Percentiles rank a stretch among this genome's conserved stretches.
Conservation (phyloP, 2,329 filamentous ascomycete genomes). For the Neoascochyta sp. region DNA sequence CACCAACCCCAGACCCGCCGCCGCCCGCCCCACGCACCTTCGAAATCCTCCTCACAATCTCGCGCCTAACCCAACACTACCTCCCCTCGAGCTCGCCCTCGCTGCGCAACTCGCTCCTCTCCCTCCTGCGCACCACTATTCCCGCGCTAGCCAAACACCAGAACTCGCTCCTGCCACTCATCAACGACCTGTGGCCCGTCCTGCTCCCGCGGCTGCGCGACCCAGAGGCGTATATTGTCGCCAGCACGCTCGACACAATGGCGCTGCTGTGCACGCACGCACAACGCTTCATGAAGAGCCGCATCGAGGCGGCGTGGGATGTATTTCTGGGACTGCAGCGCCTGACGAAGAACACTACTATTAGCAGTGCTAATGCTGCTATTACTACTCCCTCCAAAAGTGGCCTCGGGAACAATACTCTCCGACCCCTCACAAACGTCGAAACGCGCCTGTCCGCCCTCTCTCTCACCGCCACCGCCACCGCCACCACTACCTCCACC, state of each 20-base stretch:
- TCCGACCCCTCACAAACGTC: slow-evolving; percentile 4
- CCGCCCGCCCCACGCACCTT: slow-evolving; percentile 74
- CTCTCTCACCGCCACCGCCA: not conserved
- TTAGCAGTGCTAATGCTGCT: too few species aligned
- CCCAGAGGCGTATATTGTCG: slow-evolving; percentile 62
- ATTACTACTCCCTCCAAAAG: not conserved
- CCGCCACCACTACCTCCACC: not conserved
- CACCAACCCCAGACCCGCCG: slow-evolving; percentile 45
- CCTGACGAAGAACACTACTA: slow-evolving; percentile 9
- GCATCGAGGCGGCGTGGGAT: slow-evolving; percentile 72
- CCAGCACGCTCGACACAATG: slow-evolving; percentile 68
- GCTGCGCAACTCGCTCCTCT: slow-evolving; percentile 73
- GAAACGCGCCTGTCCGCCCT: slow-evolving; percentile 6
- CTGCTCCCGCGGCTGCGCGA: slow-evolving; percentile 66
- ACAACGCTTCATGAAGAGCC: slow-evolving; percentile 73
- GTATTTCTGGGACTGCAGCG: slow-evolving; percentile 42
- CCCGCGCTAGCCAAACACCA: slow-evolving; percentile 72
- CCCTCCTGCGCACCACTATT: slow-evolving; percentile 69
- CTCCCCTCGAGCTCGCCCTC: slow-evolving; percentile 78
- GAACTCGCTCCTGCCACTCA: slow-evolving; percentile 78
- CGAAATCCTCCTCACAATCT: slow-evolving; percentile 74
- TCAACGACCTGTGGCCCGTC: slow-evolving; percentile 89
- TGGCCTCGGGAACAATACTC: too few species aligned
- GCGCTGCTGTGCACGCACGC: slow-evolving; percentile 65
- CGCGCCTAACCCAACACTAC: slow-evolving; percentile 82